Conservation (phyloP, 495 filamentous ascomycete genomes). For the Hamigera avellanea region DNA sequence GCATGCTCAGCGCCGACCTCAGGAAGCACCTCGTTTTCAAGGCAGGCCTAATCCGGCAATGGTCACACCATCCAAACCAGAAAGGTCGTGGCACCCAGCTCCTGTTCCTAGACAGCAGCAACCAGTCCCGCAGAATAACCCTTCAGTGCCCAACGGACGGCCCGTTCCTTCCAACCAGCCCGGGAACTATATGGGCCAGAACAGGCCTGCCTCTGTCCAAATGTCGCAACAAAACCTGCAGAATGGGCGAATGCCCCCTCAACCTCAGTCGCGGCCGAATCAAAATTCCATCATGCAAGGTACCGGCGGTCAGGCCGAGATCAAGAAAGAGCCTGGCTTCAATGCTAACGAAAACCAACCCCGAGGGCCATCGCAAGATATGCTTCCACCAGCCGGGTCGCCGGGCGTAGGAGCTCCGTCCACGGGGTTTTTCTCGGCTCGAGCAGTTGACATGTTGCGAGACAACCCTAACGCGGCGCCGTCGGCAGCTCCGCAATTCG, state of each 20-base stretch:
- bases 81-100: conserved; percentile 17
- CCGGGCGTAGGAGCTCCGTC: conserved; percentile 15
- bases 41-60: conserved; percentile 14
- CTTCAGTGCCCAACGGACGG: conserved; percentile 13
- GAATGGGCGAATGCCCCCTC: conserved; percentile 11
- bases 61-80: conserved; percentile 34
- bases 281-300: conserved; percentile 4
- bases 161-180: conserved; percentile 11
- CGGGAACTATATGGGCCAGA: conserved; percentile 9
- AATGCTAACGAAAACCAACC: conserved; percentile 13
- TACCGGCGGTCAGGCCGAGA: conserved; percentile 7
- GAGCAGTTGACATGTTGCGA: conserved; percentile 45
- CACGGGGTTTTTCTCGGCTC: conserved; percentile 66
- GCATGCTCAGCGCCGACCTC: conserved; percentile 14
- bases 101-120: conserved; percentile 13
- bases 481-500: conserved; percentile 50
- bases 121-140: background rate
- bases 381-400: conserved; percentile 20
- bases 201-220: conserved; percentile 9
- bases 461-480: conserved; percentile 33
- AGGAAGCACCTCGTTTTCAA: conserved; percentile 5
- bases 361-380: conserved; percentile 16
- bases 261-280: conserved; percentile 10
- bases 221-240: conserved; percentile 12
- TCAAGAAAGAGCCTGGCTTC: conserved; percentile 17